Base-by-base conservation (phyloP, 2,329 filamentous ascomycete genomes). In the Trichoderma pleuroti region DNA sequence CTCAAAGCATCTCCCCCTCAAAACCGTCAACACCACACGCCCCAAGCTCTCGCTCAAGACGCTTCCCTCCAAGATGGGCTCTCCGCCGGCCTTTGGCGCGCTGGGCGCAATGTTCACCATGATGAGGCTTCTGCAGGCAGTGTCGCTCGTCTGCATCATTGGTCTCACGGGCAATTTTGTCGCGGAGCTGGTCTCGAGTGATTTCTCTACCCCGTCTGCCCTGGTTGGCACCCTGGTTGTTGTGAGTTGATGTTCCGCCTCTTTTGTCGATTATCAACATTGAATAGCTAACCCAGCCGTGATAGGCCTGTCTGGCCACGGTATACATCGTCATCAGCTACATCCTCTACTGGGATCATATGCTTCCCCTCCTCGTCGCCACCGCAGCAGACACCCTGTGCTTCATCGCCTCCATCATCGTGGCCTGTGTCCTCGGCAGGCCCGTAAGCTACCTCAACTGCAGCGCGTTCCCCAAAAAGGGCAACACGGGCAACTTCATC, bases 151-250 rank as follows among this genome's bases (percentile, higher is more conserved):
- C 71, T 85, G 90, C 71, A 89, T 96, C 74, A 91, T 97, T 74
- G 93, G 93, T 59, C 88, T 97, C 79, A 90, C 90, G 0, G 88
- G 91, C 76, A 93, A 94, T 81, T 97, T 97, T 81, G 90, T 97
- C 11, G 18, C 42, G n/a, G 18, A 49, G 42, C 42, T 49, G 42
- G 42, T 21, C 42, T 49, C 42, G 18, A 42, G 39, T n/a, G 39
- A 42, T 10, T 49, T 49, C 42, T 49, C 87, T 34, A 89, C 92
- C 0, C 92, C 93, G 0, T 84, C 88, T 65, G 89, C 94, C 60
- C 85, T 98, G 26, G 87, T 97, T 34, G 93, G 90, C 34, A 93
- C 93, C 4, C 86, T 97, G 73, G 88, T 88, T 72, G 88, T 97
- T 74, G 94, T 97, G 87, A 77, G 92, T 87, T n/a, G n/a, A n/a